Evolutionary conservation across 108 stramenopile genomes (phyloP).

Genomic region (Cyclotella sp.): DNA sequence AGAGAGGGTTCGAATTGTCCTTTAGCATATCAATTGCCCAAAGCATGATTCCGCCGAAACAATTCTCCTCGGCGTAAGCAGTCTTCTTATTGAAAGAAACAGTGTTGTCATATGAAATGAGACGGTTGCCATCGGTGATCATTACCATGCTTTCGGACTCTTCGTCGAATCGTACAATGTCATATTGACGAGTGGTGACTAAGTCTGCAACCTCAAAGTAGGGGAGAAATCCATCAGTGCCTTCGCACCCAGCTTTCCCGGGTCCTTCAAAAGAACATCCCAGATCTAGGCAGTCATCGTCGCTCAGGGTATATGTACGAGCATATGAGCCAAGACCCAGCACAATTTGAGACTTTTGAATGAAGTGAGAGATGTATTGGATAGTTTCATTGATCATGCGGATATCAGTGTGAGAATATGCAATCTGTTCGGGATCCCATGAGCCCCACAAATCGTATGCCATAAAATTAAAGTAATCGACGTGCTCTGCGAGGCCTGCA

Average conservation of each 20-base stretch:
- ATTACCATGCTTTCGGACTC: constrained; percentile 54
- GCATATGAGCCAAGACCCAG: constrained; percentile 54
- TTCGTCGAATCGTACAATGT: constrained; percentile 41
- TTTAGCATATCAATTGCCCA: constrained; percentile 61
- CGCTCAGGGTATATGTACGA: constrained; percentile 46
- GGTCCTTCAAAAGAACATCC: constrained; percentile 47
- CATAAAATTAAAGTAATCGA: constrained; percentile 56
- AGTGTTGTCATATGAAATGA: constrained; percentile 59
- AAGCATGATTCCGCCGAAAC: constrained; percentile 50
- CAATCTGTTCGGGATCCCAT: constrained; percentile 44
- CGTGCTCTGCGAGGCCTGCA: constrained; percentile 34
- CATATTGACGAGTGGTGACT: constrained; percentile 33
- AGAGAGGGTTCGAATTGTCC: constrained; percentile 49
- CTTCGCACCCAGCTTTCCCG: constrained; percentile 52
- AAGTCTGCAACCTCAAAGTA: constrained; percentile 57
- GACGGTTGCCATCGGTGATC: constrained; percentile 57
- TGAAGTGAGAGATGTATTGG: constrained; percentile 51
- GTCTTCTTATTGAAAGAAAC: constrained; percentile 52
- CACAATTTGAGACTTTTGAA: constrained; percentile 50
- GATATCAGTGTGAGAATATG: constrained; percentile 54
- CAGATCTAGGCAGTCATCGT: constrained; percentile 49
- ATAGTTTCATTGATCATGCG: constrained; percentile 53
- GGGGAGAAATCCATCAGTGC: constrained; percentile 51
- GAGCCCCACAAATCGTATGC: constrained; percentile 53
- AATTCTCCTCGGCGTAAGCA: constrained; percentile 47